Evolutionary conservation across 176 grass and related monocot genomes (phyloP).

Genomic region (Oryza meyeriana): DNA sequence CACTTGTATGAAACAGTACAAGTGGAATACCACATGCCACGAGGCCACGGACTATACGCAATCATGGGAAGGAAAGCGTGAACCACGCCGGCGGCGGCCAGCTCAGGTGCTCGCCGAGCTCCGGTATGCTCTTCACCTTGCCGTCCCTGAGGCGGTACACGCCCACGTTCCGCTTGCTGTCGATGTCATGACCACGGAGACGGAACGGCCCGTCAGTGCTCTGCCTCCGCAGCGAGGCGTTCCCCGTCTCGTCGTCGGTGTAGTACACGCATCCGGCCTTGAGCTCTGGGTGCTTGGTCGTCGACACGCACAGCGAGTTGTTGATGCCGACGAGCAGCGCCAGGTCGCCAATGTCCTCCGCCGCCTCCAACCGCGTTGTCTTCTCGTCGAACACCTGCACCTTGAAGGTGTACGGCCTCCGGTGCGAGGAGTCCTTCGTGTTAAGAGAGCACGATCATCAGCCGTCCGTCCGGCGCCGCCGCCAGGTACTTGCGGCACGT

Average conservation of each 20-base stretch:
- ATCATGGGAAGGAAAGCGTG: background rate
- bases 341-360: background rate
- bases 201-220: too few relatives aligned
- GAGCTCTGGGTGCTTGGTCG: background rate
- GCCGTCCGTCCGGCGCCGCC: background rate
- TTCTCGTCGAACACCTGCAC: background rate
- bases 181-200: too few relatives aligned
- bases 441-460: too few relatives aligned
- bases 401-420: background rate
- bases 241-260: background rate
- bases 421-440: too few relatives aligned
- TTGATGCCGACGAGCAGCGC: background rate
- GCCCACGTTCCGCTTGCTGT: background rate
- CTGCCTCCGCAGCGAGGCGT: background rate
- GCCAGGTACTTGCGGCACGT: conserved; percentile 3
- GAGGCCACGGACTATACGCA: too few relatives aligned
- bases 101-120: background rate
- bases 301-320: background rate
- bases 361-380: background rate
- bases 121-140: background rate
- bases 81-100: conserved; percentile 7
- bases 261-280: too few relatives aligned
- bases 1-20: too few relatives aligned
- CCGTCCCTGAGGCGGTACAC: background rate
- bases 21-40: too few relatives aligned